phyloP scores from a whole-genome alignment of 257 asterid genomes.

The Catharanthus roseus region DNA sequence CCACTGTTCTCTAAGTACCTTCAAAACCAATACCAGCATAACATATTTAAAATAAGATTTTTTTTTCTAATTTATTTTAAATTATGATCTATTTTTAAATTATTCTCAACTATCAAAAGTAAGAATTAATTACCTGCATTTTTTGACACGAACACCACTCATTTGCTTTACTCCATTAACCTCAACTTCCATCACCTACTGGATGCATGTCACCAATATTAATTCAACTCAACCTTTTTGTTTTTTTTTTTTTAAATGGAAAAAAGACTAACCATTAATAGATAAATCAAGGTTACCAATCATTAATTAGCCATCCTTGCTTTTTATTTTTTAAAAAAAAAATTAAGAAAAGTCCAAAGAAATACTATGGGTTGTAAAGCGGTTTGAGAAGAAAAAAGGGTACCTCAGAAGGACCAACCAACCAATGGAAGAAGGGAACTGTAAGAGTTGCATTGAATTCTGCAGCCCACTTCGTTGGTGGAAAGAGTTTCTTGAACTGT shows the following conservation, averaged over 20 bases:
- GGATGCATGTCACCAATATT: not conserved
- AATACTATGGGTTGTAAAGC: not conserved
- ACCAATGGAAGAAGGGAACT: conserved; percentile 91
- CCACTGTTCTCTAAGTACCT: conserved; percentile 97
- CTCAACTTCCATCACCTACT: conserved; percentile 83
- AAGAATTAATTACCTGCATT: conserved; percentile 67
- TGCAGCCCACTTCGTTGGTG: conserved; percentile 89
- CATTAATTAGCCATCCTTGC: too few relatives aligned
- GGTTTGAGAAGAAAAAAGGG: not conserved
- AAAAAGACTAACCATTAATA: too few relatives aligned
- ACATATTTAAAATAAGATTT: too few relatives aligned
- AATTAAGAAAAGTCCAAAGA: not conserved
- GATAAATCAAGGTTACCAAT: too few relatives aligned
- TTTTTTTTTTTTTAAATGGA: too few relatives aligned
- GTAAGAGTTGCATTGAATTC: conserved; percentile 88
- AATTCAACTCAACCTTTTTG: not conserved
- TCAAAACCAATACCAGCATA: too few relatives aligned
- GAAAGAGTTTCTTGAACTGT: conserved; percentile 86
- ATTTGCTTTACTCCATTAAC: conserved; percentile 75
- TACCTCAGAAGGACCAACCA: conserved; percentile 97
- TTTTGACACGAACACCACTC: conserved; percentile 93
- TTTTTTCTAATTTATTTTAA: too few relatives aligned
- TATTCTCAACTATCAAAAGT: too few relatives aligned
- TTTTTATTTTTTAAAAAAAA: too few relatives aligned
- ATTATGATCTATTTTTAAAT: too few relatives aligned